Evolutionary conservation across 2,329 filamentous ascomycete genomes (phyloP).

Genomic region (Aspergillus niger): DNA sequence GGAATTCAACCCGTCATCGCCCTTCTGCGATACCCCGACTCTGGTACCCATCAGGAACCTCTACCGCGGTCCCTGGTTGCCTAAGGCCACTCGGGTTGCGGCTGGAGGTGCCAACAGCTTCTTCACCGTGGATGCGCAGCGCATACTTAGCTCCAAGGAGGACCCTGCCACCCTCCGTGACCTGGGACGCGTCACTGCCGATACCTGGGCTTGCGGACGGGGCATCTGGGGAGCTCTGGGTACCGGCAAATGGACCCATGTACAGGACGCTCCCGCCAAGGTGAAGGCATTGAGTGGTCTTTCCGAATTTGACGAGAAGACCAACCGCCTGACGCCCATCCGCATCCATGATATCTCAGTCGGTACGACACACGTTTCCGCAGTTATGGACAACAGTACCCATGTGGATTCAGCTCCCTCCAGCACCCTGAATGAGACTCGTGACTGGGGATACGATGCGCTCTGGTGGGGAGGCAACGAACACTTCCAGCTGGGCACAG

Average conservation of each 20-base stretch:
- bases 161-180: conserved; percentile 44
- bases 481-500: conserved; percentile 87
- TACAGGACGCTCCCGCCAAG: conserved; percentile 75
- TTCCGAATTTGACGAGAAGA: conserved; percentile 80
- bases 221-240: conserved; percentile 83
- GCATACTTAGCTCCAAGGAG: conserved; percentile 53
- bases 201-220: conserved; percentile 84
- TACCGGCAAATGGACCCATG: conserved; percentile 85
- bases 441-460: conserved; percentile 85
- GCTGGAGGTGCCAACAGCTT: conserved; percentile 87
- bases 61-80: conserved; percentile 66
- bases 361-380: conserved; percentile 78
- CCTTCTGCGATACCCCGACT: conserved; percentile 68
- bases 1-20: conserved; percentile 63
- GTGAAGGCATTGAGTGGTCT: conserved; percentile 81
- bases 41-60: conserved; percentile 70
- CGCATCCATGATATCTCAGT: conserved; percentile 71
- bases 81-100: conserved; percentile 73
- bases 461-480: conserved; percentile 96
- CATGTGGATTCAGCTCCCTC: conserved; percentile 58
- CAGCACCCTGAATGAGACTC: conserved; percentile 65
- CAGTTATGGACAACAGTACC: conserved; percentile 80
- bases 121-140: conserved; percentile 77
- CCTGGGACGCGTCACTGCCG: conserved; percentile 64
- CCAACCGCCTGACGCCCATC: conserved; percentile 71